Conservation (phyloP, 306 rosid species). For the Ochetophila trinervis region DNA sequence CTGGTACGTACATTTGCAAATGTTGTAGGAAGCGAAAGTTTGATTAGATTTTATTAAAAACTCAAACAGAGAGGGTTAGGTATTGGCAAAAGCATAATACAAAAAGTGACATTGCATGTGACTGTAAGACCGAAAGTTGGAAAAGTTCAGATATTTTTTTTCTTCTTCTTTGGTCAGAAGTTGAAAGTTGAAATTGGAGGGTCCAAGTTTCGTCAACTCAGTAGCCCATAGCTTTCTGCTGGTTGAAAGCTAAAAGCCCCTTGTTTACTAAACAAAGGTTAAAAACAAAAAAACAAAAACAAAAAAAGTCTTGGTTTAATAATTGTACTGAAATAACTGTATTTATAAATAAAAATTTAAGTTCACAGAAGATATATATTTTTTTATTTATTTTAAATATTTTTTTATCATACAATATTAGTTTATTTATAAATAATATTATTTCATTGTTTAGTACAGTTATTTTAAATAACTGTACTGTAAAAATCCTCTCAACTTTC, state of each 20-base stretch:
- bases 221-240: slow-evolving; percentile 32
- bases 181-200: slow-evolving; percentile 19
- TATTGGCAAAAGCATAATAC: slow-evolving; percentile 31
- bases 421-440: too few species aligned
- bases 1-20: too few species aligned
- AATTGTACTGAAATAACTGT: too few species aligned
- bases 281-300: too few species aligned
- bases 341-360: too few species aligned
- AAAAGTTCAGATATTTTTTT: background rate
- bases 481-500: too few species aligned
- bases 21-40: background rate
- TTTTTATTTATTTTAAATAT: too few species aligned
- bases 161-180: slow-evolving; percentile 17
- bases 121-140: slow-evolving; percentile 14
- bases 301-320: too few species aligned
- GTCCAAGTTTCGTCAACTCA: slow-evolving; percentile 35
- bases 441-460: too few species aligned
- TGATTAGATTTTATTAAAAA: background rate
- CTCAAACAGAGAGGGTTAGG: background rate
- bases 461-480: too few species aligned
- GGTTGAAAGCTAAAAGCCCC: background rate
- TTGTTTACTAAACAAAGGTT: background rate
- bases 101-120: slow-evolving; percentile 43
- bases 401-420: too few species aligned
- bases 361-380: too few species aligned